Percentiles rank a stretch among this genome's conserved stretches.
These are phyloP conservation scores for Candida labiduridarum DNA, from an alignment of 1,139 yeast genomes.

Conservation along the genomic window DNA sequence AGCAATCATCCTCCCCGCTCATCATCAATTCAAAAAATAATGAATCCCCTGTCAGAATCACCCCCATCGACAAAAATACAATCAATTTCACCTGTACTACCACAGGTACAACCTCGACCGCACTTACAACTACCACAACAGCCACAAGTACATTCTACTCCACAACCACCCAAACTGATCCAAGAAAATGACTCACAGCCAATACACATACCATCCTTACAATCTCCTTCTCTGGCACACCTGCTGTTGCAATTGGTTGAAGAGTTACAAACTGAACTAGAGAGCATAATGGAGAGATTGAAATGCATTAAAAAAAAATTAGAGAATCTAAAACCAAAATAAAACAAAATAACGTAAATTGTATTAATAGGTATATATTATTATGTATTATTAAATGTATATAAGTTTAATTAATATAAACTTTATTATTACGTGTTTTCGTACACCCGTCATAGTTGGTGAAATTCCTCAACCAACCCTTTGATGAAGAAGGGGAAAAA, in stretches of 20 bases:
- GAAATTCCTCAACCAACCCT: background rate
- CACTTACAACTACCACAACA: background rate
- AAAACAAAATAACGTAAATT: background rate
- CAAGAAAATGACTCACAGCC: background rate
- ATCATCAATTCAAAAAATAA: background rate
- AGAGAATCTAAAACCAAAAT: background rate
- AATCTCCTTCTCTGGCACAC: background rate
- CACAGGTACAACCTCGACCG: background rate
- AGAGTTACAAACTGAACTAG: conserved; percentile 1
- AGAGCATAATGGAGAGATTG: background rate
- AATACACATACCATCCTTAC: background rate
- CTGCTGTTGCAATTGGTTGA: background rate
- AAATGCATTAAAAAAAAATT: background rate
- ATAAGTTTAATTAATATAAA: background rate
- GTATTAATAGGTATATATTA: background rate
- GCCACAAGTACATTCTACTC: background rate
- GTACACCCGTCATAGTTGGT: no score
- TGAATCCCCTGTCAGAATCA: background rate
- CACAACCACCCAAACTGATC: background rate
- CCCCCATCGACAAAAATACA: background rate
- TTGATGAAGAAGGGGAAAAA: background rate
- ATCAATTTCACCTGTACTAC: background rate
- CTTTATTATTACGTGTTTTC: background rate
- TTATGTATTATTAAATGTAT: background rate
- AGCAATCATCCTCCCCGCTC: background rate